Evolutionary conservation across 2,329 filamentous ascomycete species (phyloP).

Genomic region (Phialemonium atrogriseum): DNA sequence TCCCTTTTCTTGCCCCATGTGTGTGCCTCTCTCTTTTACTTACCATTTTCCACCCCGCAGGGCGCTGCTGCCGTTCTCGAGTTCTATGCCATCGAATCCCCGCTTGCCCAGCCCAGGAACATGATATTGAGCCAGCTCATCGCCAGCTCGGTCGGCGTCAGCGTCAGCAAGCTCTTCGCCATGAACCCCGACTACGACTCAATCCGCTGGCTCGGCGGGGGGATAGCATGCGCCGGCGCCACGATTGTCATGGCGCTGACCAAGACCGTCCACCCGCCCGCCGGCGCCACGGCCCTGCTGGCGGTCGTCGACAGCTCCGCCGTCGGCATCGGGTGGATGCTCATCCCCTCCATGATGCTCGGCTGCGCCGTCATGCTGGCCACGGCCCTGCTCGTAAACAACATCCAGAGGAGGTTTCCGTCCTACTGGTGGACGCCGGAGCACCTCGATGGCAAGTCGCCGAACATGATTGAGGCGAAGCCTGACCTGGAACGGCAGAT

Average conservation of each 20-base stretch:
- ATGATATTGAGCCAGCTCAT: conserved; percentile 59
- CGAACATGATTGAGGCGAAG: conserved; percentile 5
- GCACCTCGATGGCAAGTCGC: conserved; percentile 18
- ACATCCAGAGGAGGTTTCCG: conserved; percentile 58
- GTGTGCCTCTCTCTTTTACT: background rate
- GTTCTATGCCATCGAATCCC: conserved; percentile 64
- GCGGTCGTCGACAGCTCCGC: conserved; percentile 52
- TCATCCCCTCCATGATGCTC: conserved; percentile 55
- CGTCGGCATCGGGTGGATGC: conserved; percentile 56
- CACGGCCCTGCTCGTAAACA: conserved; percentile 59
- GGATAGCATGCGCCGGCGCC: conserved; percentile 55
- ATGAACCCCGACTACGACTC: conserved; percentile 36
- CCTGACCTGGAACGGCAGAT: conserved; percentile 1
- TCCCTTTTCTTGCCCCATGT: conserved; percentile 9
- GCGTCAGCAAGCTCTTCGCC: conserved; percentile 57
- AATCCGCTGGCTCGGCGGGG: conserved; percentile 56
- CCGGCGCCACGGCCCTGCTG: conserved; percentile 64
- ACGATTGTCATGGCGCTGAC: conserved; percentile 61
- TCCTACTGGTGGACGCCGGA: conserved; percentile 61
- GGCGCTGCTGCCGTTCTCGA: conserved; percentile 70
- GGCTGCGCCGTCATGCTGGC: conserved; percentile 52
- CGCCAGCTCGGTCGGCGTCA: conserved; percentile 51
- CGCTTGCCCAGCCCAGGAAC: conserved; percentile 66
- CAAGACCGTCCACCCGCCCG: conserved; percentile 65
- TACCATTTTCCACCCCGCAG: conserved; percentile 24